Base-by-base conservation (phyloP, 306 rosid species). In the Medicago lupulina region DNA sequence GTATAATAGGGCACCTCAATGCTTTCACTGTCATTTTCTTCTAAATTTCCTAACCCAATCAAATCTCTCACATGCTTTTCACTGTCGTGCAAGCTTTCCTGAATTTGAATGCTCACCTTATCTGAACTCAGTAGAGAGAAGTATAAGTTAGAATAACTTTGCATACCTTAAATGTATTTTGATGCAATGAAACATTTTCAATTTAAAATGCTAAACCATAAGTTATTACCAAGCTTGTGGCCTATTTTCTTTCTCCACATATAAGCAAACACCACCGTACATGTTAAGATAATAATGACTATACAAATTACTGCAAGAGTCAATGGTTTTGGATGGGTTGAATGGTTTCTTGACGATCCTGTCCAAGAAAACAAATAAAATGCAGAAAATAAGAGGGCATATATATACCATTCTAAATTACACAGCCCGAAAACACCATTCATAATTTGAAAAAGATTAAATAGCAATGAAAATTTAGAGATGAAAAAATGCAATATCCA, bases 1-100 rank as follows among this genome's bases (percentile, higher is more conserved):
- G 69, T n/a, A 46, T 67, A 86, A 57, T 38, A 74, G 3, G 91
- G 85, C 5, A 90, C 85, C 5, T 54, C 60, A 54, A 54, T 54
- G 60, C 60, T 54, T 54, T 54, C 28, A 17, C 60, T 12, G 4
- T 54, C 60, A 54, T 54, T 54, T 77, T 83, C 84, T 83, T 73
- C 80, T 18, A 85, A 71, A 5, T 51, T 55, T 54, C 60, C 60
- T 1, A 79, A 71, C 18, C 57, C 80, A 4, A 83, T 79, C 39
- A 85, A 31, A 19, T n/a, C 79, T 54, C 70, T 83, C 43, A 81
- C 78, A 1, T 25, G 75, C 46, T 21, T 70, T 38, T 75, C 85
- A 17, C 58, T 81, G 3, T 67, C 80, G 5, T 80, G 11, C 16
- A 80, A 15, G 43, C 58, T 9, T 14, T 46, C 43, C 5, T 62